Conservation (phyloP, 306 rosid species). For the Rosa multiflora region DNA sequence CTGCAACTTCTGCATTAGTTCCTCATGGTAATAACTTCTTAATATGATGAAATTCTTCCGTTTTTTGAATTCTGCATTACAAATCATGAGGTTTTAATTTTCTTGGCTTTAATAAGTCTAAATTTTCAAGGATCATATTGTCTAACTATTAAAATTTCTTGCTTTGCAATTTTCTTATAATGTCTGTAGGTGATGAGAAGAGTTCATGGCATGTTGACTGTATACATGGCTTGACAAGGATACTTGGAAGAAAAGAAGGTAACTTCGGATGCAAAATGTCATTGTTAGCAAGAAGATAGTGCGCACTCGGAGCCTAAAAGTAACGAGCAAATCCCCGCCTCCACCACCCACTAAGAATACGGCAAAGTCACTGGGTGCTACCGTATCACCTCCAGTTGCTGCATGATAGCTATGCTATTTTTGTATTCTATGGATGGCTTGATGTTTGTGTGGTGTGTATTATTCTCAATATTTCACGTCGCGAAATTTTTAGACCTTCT, state of each 20-base stretch:
- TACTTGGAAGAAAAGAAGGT: conserved; percentile 2
- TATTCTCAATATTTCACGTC: no score
- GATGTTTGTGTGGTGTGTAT: background rate
- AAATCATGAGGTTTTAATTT: background rate
- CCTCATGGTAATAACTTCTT: conserved; percentile 10
- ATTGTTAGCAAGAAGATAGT: background rate
- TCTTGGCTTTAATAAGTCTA: background rate
- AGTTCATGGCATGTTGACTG: background rate
- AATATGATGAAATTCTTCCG: background rate
- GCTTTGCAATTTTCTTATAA: background rate
- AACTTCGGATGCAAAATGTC: background rate
- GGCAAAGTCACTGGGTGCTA: background rate
- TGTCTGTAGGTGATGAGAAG: conserved; percentile 15
- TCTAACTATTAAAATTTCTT: background rate
- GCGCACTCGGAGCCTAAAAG: conserved; percentile 1
- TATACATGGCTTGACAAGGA: conserved; percentile 1
- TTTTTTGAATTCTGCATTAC: background rate
- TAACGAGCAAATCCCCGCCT: background rate
- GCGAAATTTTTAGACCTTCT: no score
- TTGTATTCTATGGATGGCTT: background rate
- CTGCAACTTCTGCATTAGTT: conserved; percentile 5
- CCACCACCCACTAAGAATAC: background rate
- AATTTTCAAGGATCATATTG: background rate
- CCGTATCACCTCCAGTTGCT: conserved; percentile 16
- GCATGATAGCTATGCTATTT: conserved; percentile 31